Conservation (phyloP, 2,329 filamentous ascomycete species). For the Chrysoporthe puriensis region DNA sequence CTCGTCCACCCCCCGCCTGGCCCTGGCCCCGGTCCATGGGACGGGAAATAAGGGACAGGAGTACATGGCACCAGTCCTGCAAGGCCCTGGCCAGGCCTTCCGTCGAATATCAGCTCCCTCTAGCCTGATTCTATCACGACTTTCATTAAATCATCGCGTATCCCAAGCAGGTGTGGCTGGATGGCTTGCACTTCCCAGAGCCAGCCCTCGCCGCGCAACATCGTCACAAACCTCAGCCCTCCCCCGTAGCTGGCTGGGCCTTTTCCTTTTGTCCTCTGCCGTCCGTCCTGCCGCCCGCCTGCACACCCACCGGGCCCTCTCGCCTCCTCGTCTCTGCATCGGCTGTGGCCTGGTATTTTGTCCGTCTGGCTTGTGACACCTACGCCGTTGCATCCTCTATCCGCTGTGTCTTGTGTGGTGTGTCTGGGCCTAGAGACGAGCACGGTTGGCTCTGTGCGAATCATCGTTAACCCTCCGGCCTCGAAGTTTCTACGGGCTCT, state of each 20-base stretch:
- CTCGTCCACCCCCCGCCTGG: slow-evolving; percentile 13
- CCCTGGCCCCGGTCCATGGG: slow-evolving; percentile 24
- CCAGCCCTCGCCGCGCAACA: neutral
- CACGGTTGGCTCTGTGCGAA: neutral
- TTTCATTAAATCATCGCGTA: slow-evolving; percentile 29
- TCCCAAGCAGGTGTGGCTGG: slow-evolving; percentile 25
- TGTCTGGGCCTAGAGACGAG: neutral
- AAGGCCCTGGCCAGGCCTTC: slow-evolving; percentile 26
- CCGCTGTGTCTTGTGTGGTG: neutral
- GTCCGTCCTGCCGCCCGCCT: neutral
- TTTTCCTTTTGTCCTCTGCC: slow-evolving; percentile 9
- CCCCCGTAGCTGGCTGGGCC: neutral
- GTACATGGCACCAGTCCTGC: slow-evolving; percentile 14
- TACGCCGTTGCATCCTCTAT: neutral
- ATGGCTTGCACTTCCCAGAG: slow-evolving; percentile 7
- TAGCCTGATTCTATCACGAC: slow-evolving; percentile 21
- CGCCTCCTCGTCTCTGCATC: neutral
- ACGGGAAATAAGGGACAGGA: slow-evolving; percentile 26
- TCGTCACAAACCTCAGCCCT: neutral
- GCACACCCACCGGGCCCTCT: neutral
- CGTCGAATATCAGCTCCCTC: slow-evolving; percentile 22
- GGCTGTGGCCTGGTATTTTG: neutral
- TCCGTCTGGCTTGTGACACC: neutral
- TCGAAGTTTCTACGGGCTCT: neutral
- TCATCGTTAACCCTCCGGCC: neutral